Evolutionary conservation across 2,329 filamentous ascomycete species (phyloP).

Genomic region (Capronia epimyces): DNA sequence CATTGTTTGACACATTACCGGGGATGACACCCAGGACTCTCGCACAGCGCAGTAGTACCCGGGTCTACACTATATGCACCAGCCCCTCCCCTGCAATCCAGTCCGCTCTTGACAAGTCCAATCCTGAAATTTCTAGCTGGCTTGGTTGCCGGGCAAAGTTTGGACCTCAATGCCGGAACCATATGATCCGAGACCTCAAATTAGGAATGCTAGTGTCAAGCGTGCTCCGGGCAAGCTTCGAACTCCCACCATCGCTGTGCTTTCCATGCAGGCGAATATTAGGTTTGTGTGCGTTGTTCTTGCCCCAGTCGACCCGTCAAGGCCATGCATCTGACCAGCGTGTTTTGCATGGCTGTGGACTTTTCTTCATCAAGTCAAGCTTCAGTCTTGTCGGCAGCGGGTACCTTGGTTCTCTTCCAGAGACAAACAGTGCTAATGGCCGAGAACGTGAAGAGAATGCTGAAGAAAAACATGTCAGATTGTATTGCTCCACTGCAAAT

Average conservation of each 20-base stretch:
- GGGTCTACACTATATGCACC: neutral
- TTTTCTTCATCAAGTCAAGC: conserved; percentile 32
- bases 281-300: neutral
- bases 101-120: neutral
- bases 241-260: neutral
- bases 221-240: too few relatives aligned
- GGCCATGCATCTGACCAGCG: neutral
- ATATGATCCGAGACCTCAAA: too few relatives aligned
- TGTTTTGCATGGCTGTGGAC: neutral
- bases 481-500: too few relatives aligned
- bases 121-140: too few relatives aligned
- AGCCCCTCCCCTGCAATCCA: neutral
- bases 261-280: neutral
- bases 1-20: conserved; percentile 11
- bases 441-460: conserved; percentile 63
- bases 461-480: conserved; percentile 26
- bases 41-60: neutral
- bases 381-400: conserved; percentile 47
- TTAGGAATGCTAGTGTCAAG: too few relatives aligned
- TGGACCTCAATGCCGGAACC: too few relatives aligned
- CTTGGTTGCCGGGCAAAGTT: too few relatives aligned
- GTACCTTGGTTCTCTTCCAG: conserved; percentile 55
- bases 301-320: neutral
- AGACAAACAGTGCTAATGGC: conserved; percentile 55
- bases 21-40: neutral